Base-by-base conservation (phyloP, 1,284 basidiomycete species). In the Ustilago crameri region DNA sequence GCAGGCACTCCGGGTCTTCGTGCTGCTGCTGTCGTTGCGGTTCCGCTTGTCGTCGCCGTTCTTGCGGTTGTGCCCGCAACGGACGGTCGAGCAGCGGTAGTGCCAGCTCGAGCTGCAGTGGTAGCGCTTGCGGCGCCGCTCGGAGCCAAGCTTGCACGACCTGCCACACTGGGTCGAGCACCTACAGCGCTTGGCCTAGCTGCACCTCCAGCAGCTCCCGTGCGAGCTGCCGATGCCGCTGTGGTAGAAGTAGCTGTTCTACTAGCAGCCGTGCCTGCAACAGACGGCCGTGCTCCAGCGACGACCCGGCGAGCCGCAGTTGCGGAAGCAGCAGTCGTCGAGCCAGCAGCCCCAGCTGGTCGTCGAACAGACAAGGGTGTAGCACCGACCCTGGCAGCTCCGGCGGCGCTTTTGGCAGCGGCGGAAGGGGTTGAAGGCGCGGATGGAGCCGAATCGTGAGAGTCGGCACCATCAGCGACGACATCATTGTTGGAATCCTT, bases 1-100 rank as follows among this genome's bases (percentile, higher is more conserved):
- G 72, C 17, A 38, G 72, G 72, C 8, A 64, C 64, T 5, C 58
- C 62, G 7, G 67, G 54, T 15, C 62, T 46, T 48, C 63, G 51
- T 26, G 60, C 47, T 9, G 55, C 46, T 10, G 62, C 22, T 22
- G 63, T 43, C 5, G 58, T 32, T n/a, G 52, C 46, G 5, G 55
- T 14, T 20, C 51, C 41, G n/a, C 59, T 34, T 22, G 63, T 34
- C 17, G 62, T 32, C 23, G 56, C 32, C 7, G 67, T 51, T 18
- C 59, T 48, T 14, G 60, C 47, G 22, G 66, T 44, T 23, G 66
- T 50, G 17, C 45, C 34, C 12, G 45, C 45, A 32, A 59, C 52
- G 22, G 69, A n/a, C 9, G 69, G 45, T 35, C 58, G 48, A 4
- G 55, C 43, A 5, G 63, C 35, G 27, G 58, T n/a, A 1, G 59